A percentile compares a stretch with the other conserved stretches of the same genome.
Conservation (phyloP, 2,329 filamentous ascomycete genomes). For the Colletotrichum cereale region DNA sequence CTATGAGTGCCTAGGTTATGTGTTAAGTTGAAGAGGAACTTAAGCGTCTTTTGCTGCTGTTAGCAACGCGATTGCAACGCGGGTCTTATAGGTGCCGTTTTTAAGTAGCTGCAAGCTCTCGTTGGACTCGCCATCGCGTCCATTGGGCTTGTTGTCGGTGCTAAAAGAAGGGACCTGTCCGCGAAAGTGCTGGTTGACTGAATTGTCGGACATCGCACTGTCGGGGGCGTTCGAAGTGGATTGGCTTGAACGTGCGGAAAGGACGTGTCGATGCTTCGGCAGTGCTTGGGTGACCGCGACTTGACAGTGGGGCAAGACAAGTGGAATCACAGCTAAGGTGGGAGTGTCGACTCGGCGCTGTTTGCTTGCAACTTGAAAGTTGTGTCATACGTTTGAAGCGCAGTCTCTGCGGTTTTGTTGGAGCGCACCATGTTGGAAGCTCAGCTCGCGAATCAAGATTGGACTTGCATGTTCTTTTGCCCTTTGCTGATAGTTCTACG, state of each 20-base stretch:
- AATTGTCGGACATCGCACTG: constrained; percentile 46
- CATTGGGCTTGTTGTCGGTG: constrained; percentile 44
- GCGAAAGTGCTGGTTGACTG: constrained; percentile 49
- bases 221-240: constrained; percentile 37
- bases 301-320: not conserved
- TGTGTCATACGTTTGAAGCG: constrained; percentile 8
- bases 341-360: constrained; percentile 15
- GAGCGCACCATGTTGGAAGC: not conserved
- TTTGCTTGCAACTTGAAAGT: not conserved
- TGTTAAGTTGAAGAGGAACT: constrained; percentile 63
- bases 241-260: constrained; percentile 9
- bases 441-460: too few species aligned
- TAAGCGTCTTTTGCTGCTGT: constrained; percentile 45
- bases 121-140: constrained; percentile 42
- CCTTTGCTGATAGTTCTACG: too few species aligned
- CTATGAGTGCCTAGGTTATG: constrained; percentile 66
- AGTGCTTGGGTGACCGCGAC: not conserved
- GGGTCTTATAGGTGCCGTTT: constrained; percentile 48
- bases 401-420: constrained; percentile 14
- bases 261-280: constrained; percentile 7
- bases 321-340: not conserved
- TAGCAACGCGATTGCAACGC: constrained; percentile 38
- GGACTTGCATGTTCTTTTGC: too few species aligned
- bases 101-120: constrained; percentile 59
- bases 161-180: constrained; percentile 42